A percentile compares a stretch with the other conserved stretches of the same genome.
Conservation (phyloP, 768 basidiomycete species). For the Phaeotremella skinneri region DNA sequence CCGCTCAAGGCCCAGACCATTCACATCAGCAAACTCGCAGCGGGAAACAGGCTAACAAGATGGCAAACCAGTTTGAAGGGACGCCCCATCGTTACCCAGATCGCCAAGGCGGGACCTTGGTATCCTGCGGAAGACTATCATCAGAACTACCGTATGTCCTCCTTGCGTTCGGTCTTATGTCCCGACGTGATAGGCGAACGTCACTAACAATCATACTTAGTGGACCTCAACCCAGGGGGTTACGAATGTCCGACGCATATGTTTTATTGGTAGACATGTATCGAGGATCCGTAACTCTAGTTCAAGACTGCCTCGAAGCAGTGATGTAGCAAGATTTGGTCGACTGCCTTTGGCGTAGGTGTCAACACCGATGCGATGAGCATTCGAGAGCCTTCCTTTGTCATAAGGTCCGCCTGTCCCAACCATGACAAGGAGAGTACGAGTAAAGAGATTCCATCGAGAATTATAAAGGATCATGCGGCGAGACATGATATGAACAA, state of each 20-base stretch:
- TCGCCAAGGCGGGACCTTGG: slow-evolving; percentile 70
- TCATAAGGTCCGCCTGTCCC: neutral
- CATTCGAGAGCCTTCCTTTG: too few relatives aligned
- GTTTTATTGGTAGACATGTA: slow-evolving; percentile 70
- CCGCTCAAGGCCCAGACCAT: too few relatives aligned
- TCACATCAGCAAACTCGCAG: too few relatives aligned
- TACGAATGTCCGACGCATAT: slow-evolving; percentile 90
- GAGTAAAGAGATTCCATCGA: too few relatives aligned
- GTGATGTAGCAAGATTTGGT: too few relatives aligned
- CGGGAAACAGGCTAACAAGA: neutral
- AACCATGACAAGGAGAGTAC: too few relatives aligned
- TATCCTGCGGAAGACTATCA: slow-evolving; percentile 57
- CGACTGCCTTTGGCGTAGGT: too few relatives aligned
- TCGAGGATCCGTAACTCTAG: neutral
- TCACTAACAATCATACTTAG: slow-evolving; percentile 11
- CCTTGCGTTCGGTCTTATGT: neutral
- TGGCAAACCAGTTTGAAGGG: slow-evolving; percentile 58
- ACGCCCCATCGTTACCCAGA: slow-evolving; percentile 73
- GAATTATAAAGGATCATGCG: too few relatives aligned
- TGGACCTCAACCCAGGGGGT: slow-evolving; percentile 76
- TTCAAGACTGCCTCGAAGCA: neutral
- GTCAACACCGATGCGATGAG: too few relatives aligned
- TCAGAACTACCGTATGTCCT: slow-evolving; percentile 60
- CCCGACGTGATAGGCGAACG: neutral
- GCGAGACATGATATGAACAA: too few relatives aligned